Evolutionary conservation across 768 basidiomycete genomes (phyloP), one percentile per base, ranked within the genome.

Genomic region (Pleurotus ostreatus): DNA sequence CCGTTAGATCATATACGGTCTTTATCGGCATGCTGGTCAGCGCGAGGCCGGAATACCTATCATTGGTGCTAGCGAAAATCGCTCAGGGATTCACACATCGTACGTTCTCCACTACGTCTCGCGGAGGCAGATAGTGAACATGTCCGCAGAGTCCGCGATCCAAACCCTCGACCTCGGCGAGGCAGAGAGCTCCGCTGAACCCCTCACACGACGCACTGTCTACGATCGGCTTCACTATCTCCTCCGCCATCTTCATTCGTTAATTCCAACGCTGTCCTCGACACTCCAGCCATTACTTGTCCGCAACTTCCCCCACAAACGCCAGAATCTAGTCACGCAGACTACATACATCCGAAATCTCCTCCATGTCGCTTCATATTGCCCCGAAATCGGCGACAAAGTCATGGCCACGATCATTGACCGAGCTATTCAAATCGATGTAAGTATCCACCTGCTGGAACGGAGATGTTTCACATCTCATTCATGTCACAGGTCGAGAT

Each of bases 361-460:
- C 13, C 79, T 98, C 5, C 82, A 83, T 34, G 72, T 98, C 38
- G 86, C 87, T 0, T 81, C 84, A 37, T 98, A 97, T 67, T 98
- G 95, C 65, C 85, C 92, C 0, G 94, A 93, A 66, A 74, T 98
- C 18, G 75, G 83, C 1, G 94, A 94, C 60, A 86, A 85, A 61
- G 85, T 98, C 41, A 74, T 98, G 34, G 87, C 86, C 2, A 86
- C 88, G 0, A 91, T 98, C 34, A 81, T 99, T 20, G 94, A 97
- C 69, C 85, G 94, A n/a, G 89, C 94, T 25, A 86, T 98, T 30
- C 88, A 95, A 70, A 94, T 99, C 57, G 97, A 99, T 69, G 96
- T 95, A 64, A 56, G 92, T 78, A 9, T 22, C 1, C 3, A 8
- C 9, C 30, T 25, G 23, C 30, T 34, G 9, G 2, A 34, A 8